Percentiles rank a stretch among this genome's conserved stretches.
Evolutionary conservation across 1,284 basidiomycete genomes (phyloP).

Genomic region (Athelia sp.): DNA sequence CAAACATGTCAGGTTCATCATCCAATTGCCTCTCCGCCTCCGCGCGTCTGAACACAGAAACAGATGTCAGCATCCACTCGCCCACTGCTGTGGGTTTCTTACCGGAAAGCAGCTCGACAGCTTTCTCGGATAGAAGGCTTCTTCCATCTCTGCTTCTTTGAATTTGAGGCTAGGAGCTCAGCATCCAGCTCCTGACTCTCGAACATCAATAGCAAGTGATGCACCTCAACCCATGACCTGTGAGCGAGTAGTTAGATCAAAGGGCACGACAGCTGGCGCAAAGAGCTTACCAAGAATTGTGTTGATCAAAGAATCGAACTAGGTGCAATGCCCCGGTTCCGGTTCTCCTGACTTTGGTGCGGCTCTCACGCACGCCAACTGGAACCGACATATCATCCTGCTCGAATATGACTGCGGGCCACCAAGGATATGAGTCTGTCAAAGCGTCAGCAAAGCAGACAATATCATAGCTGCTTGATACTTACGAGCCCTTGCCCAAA

Average conservation of each 20-base stretch:
- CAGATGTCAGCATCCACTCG: not conserved
- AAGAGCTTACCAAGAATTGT: slow-evolving; percentile 47
- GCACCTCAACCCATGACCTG: not conserved
- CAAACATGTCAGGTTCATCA: not conserved
- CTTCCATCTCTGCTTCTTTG: slow-evolving; percentile 1
- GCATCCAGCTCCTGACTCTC: not conserved
- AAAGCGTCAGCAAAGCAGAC: not conserved
- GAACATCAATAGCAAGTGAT: not conserved
- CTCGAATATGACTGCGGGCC: slow-evolving; percentile 58
- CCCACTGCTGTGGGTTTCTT: not conserved
- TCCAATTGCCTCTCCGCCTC: not conserved
- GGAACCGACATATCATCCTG: slow-evolving; percentile 50
- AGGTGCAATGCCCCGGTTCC: slow-evolving; percentile 40
- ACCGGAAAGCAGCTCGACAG: slow-evolving; percentile 1
- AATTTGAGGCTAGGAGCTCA: not conserved
- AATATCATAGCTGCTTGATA: slow-evolving; percentile 4
- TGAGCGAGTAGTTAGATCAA: not conserved
- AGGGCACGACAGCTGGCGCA: not conserved
- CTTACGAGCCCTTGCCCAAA: slow-evolving; percentile 64
- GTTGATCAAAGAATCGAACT: slow-evolving; percentile 66
- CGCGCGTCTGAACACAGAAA: not conserved
- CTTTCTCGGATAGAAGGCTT: not conserved
- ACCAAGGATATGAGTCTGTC: slow-evolving; percentile 59
- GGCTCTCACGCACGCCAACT: slow-evolving; percentile 34
- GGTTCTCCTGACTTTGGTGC: slow-evolving; percentile 24